A percentile compares a stretch with the other conserved stretches of the same genome.
These are phyloP conservation scores for Cladophialophora exuberans DNA, from an alignment of 2,329 filamentous ascomycete species.

Conservation along the genomic window DNA sequence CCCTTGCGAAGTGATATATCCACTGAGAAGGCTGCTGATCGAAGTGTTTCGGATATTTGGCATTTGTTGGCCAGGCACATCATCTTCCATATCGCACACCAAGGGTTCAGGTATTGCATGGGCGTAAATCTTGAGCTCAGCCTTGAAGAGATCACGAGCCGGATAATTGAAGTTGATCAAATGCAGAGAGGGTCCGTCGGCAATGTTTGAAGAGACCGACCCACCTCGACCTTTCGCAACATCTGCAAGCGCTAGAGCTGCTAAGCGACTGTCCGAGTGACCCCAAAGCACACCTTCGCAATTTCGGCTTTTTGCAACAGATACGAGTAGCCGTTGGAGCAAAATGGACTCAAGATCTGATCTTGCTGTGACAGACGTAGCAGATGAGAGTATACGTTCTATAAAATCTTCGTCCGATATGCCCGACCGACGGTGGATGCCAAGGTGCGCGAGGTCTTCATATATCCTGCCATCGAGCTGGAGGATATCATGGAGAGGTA, in stretches of 20 bases:
- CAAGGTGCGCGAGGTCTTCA: slow-evolving; percentile 22
- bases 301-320: slow-evolving; percentile 60
- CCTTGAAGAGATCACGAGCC: slow-evolving; percentile 79
- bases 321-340: slow-evolving; percentile 70
- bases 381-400: slow-evolving; percentile 57
- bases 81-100: slow-evolving; percentile 21
- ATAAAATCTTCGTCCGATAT: slow-evolving; percentile 53
- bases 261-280: slow-evolving; percentile 83
- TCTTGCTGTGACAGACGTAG: slow-evolving; percentile 75
- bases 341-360: slow-evolving; percentile 74
- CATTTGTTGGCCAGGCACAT: slow-evolving; percentile 29
- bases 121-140: slow-evolving; percentile 74
- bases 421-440: slow-evolving; percentile 18
- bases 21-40: slow-evolving; percentile 86
- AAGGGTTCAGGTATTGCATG: slow-evolving; percentile 41
- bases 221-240: slow-evolving; percentile 90
- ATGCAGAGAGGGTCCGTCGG: slow-evolving; percentile 69
- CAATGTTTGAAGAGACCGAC: slow-evolving; percentile 77
- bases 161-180: slow-evolving; percentile 73
- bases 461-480: slow-evolving; percentile 38
- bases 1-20: slow-evolving; percentile 87
- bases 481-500: slow-evolving; percentile 68
- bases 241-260: slow-evolving; percentile 81
- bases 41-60: slow-evolving; percentile 70
- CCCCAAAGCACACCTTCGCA: slow-evolving; percentile 79